These are phyloP conservation scores for Aspergillus bertholletiae DNA, from an alignment of 495 filamentous ascomycete genomes.

Conservation along the genomic window DNA sequence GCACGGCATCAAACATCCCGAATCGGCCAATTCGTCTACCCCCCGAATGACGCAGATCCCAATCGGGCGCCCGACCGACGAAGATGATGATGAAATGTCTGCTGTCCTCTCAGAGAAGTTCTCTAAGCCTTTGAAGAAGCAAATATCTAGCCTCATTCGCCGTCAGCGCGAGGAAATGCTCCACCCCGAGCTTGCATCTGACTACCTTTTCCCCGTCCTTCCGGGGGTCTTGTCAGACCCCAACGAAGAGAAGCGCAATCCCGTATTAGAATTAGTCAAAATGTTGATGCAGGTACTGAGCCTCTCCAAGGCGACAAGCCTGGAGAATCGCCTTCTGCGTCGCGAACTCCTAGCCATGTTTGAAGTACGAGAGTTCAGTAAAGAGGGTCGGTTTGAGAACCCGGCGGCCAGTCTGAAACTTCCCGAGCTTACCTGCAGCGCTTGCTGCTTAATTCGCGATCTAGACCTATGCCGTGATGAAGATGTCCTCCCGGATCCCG, in stretches of 20 bases:
- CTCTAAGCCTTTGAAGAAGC: slow-evolving; percentile 85
- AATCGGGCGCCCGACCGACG: slow-evolving; percentile 44
- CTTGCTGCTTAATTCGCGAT: slow-evolving; percentile 83
- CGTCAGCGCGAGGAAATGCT: slow-evolving; percentile 84
- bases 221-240: slow-evolving; percentile 69
- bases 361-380: slow-evolving; percentile 90
- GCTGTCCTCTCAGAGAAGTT: slow-evolving; percentile 69
- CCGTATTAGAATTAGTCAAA: slow-evolving; percentile 86
- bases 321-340: slow-evolving; percentile 81
- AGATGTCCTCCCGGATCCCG: slow-evolving; percentile 62
- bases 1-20: slow-evolving; percentile 75
- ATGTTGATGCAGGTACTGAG: slow-evolving; percentile 85
- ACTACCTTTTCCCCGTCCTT: slow-evolving; percentile 81
- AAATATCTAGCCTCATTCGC: slow-evolving; percentile 71
- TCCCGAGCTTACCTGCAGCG: slow-evolving; percentile 73
- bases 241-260: slow-evolving; percentile 60
- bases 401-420: slow-evolving; percentile 73
- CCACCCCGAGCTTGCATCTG: slow-evolving; percentile 82
- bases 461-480: slow-evolving; percentile 94
- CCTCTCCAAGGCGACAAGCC: slow-evolving; percentile 73
- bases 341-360: slow-evolving; percentile 87
- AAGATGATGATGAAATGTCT: slow-evolving; percentile 55
- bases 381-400: slow-evolving; percentile 81
- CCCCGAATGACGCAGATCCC: slow-evolving; percentile 76
- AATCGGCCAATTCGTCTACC: slow-evolving; percentile 47